These are phyloP conservation scores for Cercophora scortea DNA, from an alignment of 495 filamentous ascomycete genomes.

Conservation along the genomic window DNA sequence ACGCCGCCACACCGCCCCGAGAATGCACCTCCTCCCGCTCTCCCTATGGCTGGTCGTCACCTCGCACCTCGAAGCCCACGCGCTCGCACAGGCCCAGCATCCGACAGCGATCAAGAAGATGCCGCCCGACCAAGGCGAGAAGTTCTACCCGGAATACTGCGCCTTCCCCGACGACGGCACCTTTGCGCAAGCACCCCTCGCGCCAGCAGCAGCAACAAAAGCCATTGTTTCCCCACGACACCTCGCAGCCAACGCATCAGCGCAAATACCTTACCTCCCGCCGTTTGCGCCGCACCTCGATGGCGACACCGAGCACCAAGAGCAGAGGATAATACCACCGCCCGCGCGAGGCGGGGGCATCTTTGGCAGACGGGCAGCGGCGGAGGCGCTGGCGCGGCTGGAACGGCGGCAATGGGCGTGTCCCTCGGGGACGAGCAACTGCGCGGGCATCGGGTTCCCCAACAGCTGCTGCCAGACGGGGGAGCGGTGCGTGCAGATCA, in stretches of 20 bases:
- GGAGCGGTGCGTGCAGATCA: slow-evolving; percentile 62
- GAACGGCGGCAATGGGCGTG: slow-evolving; percentile 59
- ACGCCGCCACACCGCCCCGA: not conserved
- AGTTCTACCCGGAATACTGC: slow-evolving; percentile 64
- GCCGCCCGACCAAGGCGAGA: slow-evolving; percentile 73
- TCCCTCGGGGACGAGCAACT: slow-evolving; percentile 59
- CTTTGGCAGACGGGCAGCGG: slow-evolving; percentile 24
- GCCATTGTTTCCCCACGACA: slow-evolving; percentile 13
- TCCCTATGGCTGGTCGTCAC: slow-evolving; percentile 42
- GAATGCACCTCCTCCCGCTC: slow-evolving; percentile 43
- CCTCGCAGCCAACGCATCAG: slow-evolving; percentile 21
- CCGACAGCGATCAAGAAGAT: slow-evolving; percentile 60
- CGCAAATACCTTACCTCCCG: slow-evolving; percentile 19
- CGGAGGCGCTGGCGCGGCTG: slow-evolving; percentile 29
- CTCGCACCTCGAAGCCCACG: slow-evolving; percentile 21
- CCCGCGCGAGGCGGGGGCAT: not conserved
- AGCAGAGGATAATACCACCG: not conserved
- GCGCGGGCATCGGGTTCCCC: slow-evolving; percentile 59
- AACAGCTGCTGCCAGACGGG: slow-evolving; percentile 67
- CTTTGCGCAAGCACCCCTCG: slow-evolving; percentile 9
- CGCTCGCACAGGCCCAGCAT: slow-evolving; percentile 6
- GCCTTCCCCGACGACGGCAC: slow-evolving; percentile 27
- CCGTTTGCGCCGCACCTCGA: slow-evolving; percentile 27
- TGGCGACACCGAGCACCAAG: not conserved
- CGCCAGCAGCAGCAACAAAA: not conserved